Conservation (phyloP, 495 filamentous ascomycete genomes). For the Penicillium crystallinum region DNA sequence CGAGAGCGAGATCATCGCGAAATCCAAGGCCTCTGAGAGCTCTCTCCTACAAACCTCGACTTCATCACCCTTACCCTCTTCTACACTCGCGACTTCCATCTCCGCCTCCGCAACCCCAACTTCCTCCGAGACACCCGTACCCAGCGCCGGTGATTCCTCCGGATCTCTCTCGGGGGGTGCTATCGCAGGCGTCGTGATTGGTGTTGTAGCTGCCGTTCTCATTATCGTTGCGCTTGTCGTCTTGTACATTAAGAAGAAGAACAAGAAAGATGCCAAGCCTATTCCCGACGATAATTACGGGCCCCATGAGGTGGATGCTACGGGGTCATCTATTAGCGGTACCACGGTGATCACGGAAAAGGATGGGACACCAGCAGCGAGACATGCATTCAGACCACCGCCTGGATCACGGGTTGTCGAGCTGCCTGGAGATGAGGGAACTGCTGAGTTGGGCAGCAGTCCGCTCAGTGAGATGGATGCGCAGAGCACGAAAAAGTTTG, state of each 20-base stretch:
- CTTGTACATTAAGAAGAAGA: neutral
- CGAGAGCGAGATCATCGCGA: neutral
- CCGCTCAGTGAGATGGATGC: constrained; percentile 11
- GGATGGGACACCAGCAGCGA: neutral
- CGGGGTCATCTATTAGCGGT: neutral
- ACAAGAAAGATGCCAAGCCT: neutral
- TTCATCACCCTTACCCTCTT: neutral
- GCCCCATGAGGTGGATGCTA: constrained; percentile 4
- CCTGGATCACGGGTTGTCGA: constrained; percentile 12
- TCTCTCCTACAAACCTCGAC: neutral
- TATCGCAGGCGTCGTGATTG: constrained; percentile 16
- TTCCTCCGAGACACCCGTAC: neutral
- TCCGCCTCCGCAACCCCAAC: neutral
- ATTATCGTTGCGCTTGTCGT: constrained; percentile 3
- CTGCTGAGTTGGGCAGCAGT: constrained; percentile 8
- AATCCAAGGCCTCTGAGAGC: neutral
- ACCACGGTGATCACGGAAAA: neutral
- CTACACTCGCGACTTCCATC: neutral
- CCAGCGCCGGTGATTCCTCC: neutral
- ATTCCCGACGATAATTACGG: neutral
- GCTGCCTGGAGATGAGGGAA: constrained; percentile 2
- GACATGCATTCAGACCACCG: constrained; percentile 2
- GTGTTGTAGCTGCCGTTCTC: constrained; percentile 2
- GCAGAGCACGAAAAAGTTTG: neutral
- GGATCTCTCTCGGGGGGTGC: constrained; percentile 9